Evolutionary conservation across 2,329 filamentous ascomycete species (phyloP).

Genomic region (Clonostachys rosea): DNA sequence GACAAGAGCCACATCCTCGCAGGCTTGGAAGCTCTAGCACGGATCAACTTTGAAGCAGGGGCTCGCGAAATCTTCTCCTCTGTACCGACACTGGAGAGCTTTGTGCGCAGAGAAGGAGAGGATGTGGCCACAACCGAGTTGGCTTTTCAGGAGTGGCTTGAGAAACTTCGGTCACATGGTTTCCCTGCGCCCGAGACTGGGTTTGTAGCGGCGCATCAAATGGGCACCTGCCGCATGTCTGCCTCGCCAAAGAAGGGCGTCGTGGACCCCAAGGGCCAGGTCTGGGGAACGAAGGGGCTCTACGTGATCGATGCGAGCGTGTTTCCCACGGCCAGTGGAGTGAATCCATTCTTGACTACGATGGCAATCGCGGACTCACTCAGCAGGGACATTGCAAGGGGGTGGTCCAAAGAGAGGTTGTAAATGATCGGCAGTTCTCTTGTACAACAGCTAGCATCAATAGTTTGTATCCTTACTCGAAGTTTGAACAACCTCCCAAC

Average conservation of each 20-base stretch:
- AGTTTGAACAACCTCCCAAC: no score
- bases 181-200: slow-evolving; percentile 11
- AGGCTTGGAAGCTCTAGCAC: slow-evolving; percentile 61
- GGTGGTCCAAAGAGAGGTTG: no score
- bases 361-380: slow-evolving; percentile 56
- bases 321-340: slow-evolving; percentile 65
- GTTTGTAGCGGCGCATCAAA: slow-evolving; percentile 67
- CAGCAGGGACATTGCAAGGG: neutral
- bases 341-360: slow-evolving; percentile 70
- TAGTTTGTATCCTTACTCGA: no score
- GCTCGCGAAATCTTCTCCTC: slow-evolving; percentile 67
- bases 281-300: slow-evolving; percentile 58
- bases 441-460: no score
- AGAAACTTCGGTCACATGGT: neutral
- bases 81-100: slow-evolving; percentile 55
- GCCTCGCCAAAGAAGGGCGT: slow-evolving; percentile 38
- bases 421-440: no score
- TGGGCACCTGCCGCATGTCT: slow-evolving; percentile 69
- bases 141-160: slow-evolving; percentile 44
- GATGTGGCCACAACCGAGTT: slow-evolving; percentile 27
- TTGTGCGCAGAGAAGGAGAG: slow-evolving; percentile 35
- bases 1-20: slow-evolving; percentile 65
- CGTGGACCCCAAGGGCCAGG: slow-evolving; percentile 43
- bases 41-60: slow-evolving; percentile 67
- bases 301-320: slow-evolving; percentile 67